Evolutionary conservation across 2,329 filamentous ascomycete genomes (phyloP).

Genomic region (Aspergillus sp.): DNA sequence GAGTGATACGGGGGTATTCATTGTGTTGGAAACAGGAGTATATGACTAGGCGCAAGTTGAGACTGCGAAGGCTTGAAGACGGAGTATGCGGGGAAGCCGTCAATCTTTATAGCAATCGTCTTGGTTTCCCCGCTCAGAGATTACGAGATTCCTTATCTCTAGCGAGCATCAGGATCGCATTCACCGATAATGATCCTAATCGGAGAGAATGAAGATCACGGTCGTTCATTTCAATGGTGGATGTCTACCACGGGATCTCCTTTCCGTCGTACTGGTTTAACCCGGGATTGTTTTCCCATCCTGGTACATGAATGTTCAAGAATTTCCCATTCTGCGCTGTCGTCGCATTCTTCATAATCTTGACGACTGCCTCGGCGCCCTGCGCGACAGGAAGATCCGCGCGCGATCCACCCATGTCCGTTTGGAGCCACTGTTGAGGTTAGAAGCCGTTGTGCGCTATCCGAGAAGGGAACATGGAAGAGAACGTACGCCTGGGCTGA

Average conservation of each 20-base stretch:
- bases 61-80: neutral
- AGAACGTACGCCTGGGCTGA: constrained; percentile 46
- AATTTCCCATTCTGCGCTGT: constrained; percentile 51
- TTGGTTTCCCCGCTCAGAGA: too few species aligned
- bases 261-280: constrained; percentile 41
- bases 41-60: neutral
- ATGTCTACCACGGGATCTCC: constrained; percentile 29
- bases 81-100: too few species aligned
- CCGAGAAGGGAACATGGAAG: neutral
- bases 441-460: neutral
- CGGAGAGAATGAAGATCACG: too few species aligned
- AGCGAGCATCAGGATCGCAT: too few species aligned
- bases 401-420: constrained; percentile 40
- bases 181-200: too few species aligned
- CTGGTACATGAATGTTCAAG: constrained; percentile 39
- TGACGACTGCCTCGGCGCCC: constrained; percentile 38
- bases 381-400: constrained; percentile 45
- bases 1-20: neutral
- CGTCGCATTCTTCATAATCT: constrained; percentile 46
- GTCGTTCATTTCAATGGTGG: neutral
- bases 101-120: too few species aligned
- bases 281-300: constrained; percentile 33
- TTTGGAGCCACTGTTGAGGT: constrained; percentile 44
- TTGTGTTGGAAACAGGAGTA: neutral
- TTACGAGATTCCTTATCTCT: too few species aligned